Conservation (phyloP, 441 rosid genomes). For the Biscutella auriculata region DNA sequence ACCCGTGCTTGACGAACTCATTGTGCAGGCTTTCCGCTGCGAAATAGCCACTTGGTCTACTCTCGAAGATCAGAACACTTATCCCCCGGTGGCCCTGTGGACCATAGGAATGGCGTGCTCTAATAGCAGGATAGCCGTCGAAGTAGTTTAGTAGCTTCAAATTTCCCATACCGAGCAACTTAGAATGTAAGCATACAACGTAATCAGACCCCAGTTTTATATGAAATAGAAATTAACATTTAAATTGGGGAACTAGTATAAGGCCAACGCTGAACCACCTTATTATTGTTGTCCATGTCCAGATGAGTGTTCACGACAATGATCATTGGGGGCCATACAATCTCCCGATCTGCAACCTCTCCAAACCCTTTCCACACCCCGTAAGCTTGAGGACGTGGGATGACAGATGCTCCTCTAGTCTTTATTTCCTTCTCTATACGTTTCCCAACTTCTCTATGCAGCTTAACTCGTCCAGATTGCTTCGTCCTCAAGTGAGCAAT, state of each 20-base stretch:
- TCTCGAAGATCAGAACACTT: constrained; percentile 50
- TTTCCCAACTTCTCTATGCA: constrained; percentile 51
- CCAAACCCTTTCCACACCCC: constrained; percentile 57
- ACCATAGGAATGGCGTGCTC: constrained; percentile 61
- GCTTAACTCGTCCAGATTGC: constrained; percentile 42
- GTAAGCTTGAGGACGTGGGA: constrained; percentile 37
- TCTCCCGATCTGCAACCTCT: constrained; percentile 40
- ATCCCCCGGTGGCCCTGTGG: constrained; percentile 70
- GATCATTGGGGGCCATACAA: constrained; percentile 72
- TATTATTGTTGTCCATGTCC: constrained; percentile 46
- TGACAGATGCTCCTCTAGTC: constrained; percentile 38
- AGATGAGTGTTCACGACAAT: constrained; percentile 48
- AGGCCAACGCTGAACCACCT: constrained; percentile 23
- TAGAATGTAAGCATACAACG: constrained; percentile 4
- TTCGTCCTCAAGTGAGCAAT: constrained; percentile 55
- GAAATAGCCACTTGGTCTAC: constrained; percentile 38
- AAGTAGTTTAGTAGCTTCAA: constrained; percentile 50
- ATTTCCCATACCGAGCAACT: constrained; percentile 78
- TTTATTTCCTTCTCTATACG: constrained; percentile 41
- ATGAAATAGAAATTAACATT: neutral
- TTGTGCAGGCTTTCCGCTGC: constrained; percentile 54
- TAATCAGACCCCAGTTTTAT: neutral
- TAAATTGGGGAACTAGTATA: neutral
- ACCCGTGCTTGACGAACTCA: constrained; percentile 41
- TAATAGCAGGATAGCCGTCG: constrained; percentile 31